Evolutionary conservation across 1,284 basidiomycete genomes (phyloP).

Genomic region (Pterula multifida): DNA sequence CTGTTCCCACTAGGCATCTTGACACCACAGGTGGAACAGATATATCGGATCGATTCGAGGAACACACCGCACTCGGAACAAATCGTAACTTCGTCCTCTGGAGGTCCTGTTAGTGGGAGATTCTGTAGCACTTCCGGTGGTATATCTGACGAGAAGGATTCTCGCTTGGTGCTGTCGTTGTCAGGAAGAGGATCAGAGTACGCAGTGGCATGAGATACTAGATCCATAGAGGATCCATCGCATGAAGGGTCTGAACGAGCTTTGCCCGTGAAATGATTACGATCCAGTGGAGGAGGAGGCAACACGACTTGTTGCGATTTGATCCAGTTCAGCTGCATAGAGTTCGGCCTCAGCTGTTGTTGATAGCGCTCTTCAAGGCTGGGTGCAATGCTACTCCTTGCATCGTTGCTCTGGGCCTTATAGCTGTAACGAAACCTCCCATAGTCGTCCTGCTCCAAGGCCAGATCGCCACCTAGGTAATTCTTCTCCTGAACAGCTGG

Average conservation of each 20-base stretch:
- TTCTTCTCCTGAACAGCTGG: not conserved
- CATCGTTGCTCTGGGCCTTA: constrained; percentile 14
- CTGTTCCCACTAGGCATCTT: constrained; percentile 37
- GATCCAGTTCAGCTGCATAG: constrained; percentile 52
- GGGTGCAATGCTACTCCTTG: not conserved
- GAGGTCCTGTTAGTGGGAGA: constrained; percentile 34
- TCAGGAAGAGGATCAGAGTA: constrained; percentile 3
- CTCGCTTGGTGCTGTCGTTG: constrained; percentile 14
- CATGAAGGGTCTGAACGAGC: constrained; percentile 11
- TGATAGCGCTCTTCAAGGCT: no score
- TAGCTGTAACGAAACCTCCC: constrained; percentile 71
- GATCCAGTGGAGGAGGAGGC: constrained; percentile 12
- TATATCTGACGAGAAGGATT: constrained; percentile 22
- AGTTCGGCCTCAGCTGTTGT: constrained; percentile 34
- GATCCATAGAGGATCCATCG: constrained; percentile 11
- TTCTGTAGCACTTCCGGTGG: constrained; percentile 44
- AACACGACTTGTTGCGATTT: constrained; percentile 30
- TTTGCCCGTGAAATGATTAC: constrained; percentile 6
- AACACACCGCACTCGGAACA: constrained; percentile 71
- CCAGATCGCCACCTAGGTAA: constrained; percentile 21
- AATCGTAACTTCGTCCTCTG: constrained; percentile 57
- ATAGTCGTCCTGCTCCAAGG: constrained; percentile 47
- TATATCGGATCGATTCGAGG: constrained; percentile 73
- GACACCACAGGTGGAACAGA: constrained; percentile 79
- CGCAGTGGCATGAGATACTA: not conserved